A percentile compares a stretch with the other conserved stretches of the same genome.
Conservation (phyloP, 2,329 filamentous ascomycete genomes). For the Verticillium tricorpus region DNA sequence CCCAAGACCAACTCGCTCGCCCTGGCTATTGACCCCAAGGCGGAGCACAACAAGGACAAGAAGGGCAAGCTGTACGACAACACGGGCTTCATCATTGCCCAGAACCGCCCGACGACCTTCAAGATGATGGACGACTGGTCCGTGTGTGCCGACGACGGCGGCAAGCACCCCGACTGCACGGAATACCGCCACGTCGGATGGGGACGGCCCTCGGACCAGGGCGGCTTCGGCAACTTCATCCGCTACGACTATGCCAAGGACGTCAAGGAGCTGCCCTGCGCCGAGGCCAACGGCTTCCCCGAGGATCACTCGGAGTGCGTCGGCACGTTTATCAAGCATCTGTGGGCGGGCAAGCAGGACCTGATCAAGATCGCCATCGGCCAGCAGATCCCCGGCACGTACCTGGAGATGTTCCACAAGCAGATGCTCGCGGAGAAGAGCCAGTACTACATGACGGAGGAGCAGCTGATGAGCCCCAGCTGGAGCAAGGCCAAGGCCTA, state of each 20-base stretch:
- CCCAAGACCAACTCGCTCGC: conserved; percentile 34
- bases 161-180: conserved; percentile 31
- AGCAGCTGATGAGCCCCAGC: conserved; percentile 23
- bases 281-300: conserved; percentile 39
- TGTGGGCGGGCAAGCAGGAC: conserved; percentile 36
- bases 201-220: conserved; percentile 36
- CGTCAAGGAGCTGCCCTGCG: conserved; percentile 34
- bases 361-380: conserved; percentile 34
- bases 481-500: conserved; percentile 1
- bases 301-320: conserved; percentile 31
- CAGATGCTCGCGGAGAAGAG: conserved; percentile 27
- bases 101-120: conserved; percentile 43
- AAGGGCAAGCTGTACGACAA: conserved; percentile 39
- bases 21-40: conserved; percentile 33
- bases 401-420: conserved; percentile 29
- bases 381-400: conserved; percentile 30
- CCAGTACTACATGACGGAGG: conserved; percentile 29
- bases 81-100: conserved; percentile 49
- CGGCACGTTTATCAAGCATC: conserved; percentile 36
- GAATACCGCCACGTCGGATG: conserved; percentile 30
- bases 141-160: conserved; percentile 32
- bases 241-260: conserved; percentile 36
- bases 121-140: conserved; percentile 46
- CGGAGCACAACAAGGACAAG: conserved; percentile 33
- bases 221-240: conserved; percentile 37